Conservation (phyloP, 768 basidiomycete genomes). For the Naganishia onofrii region DNA sequence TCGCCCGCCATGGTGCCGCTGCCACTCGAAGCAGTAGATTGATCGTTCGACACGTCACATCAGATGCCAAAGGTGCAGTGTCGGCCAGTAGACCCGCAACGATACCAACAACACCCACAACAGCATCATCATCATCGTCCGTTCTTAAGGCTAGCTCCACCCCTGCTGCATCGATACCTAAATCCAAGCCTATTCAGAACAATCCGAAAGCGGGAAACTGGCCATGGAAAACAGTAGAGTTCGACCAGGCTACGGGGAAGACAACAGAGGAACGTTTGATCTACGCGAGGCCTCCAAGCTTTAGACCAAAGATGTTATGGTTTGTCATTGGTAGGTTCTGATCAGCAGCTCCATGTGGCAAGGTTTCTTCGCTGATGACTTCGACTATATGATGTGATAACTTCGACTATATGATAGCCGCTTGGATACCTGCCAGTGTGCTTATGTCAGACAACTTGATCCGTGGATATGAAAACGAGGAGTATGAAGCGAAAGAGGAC, state of each 20-base stretch:
- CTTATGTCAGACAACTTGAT: conserved; percentile 16
- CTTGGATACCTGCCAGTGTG: conserved; percentile 21
- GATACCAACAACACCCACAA: not conserved
- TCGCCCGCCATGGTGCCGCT: not conserved
- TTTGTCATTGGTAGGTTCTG: conserved; percentile 24
- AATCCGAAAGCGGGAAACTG: conserved; percentile 21
- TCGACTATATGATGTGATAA: not conserved
- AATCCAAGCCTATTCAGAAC: not conserved
- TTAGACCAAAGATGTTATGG: conserved; percentile 28
- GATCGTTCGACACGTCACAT: not conserved
- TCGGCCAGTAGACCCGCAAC: not conserved
- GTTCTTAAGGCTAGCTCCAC: not conserved
- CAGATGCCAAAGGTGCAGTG: not conserved
- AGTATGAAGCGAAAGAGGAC: conserved; percentile 3
- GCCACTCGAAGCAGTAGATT: not conserved
- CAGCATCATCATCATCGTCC: not conserved
- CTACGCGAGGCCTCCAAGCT: conserved; percentile 25
- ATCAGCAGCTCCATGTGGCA: not conserved
- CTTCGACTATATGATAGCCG: conserved; percentile 5
- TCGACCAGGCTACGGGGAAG: conserved; percentile 11
- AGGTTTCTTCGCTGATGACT: not conserved
- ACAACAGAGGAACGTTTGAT: conserved; percentile 22
- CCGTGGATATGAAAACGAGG: conserved; percentile 18
- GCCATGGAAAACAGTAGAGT: conserved; percentile 25
- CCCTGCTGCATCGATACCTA: not conserved